phyloP scores from a whole-genome alignment of 257 asterid species.

The Lycium barbarum region DNA sequence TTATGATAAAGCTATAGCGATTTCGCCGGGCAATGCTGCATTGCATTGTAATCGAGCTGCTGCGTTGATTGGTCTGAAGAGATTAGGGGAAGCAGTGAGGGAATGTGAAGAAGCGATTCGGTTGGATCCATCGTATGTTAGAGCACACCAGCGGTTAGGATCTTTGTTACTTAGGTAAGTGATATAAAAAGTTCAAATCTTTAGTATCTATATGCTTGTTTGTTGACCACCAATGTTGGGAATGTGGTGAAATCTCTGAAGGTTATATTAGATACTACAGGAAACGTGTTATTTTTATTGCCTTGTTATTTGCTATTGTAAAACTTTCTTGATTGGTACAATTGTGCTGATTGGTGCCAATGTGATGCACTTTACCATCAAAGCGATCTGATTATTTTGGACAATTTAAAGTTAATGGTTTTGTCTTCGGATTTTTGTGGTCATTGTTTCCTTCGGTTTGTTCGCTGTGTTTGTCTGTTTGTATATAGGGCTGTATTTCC shows the following conservation, averaged over 20 bases:
- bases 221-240: background rate
- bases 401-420: conserved; percentile 23
- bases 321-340: conserved; percentile 31
- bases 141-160: conserved; percentile 93
- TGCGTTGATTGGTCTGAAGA: conserved; percentile 70
- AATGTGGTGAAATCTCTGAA: conserved; percentile 6
- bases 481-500: conserved; percentile 23
- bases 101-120: conserved; percentile 90
- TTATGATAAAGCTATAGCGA: conserved; percentile 79
- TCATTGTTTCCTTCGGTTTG: conserved; percentile 37
- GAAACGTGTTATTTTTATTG: background rate
- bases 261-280: background rate
- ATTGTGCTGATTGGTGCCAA: conserved; percentile 26
- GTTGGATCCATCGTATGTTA: conserved; percentile 84
- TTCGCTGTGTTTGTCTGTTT: conserved; percentile 35
- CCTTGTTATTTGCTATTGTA: background rate
- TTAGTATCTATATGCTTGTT: conserved; percentile 20
- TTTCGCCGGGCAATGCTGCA: conserved; percentile 71
- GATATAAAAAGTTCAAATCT: conserved; percentile 31
- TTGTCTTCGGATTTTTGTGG: conserved; percentile 44
- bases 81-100: conserved; percentile 66
- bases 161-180: conserved; percentile 83
- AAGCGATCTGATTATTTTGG: conserved; percentile 23
- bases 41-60: conserved; percentile 84
- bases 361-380: background rate